A percentile compares a stretch with the other conserved stretches of the same genome.
phyloP scores from a whole-genome alignment of 768 basidiomycete species.

The Coprinellus micaceus region DNA sequence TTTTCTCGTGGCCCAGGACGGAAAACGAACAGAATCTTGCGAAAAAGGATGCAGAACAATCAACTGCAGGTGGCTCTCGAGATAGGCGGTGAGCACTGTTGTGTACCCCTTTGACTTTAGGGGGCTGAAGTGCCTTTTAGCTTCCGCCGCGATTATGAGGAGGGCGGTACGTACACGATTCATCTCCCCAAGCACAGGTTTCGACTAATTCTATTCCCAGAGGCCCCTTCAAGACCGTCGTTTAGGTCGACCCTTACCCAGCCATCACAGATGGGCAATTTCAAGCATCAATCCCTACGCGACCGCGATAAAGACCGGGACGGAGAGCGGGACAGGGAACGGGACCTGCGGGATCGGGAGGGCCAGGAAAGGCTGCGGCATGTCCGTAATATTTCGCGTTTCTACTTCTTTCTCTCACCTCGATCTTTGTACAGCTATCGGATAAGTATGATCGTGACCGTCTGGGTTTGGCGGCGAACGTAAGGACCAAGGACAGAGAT shows the following conservation, averaged over 20 bases:
- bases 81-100: constrained; percentile 58
- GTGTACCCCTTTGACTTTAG: constrained; percentile 11
- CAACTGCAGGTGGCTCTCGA: constrained; percentile 48
- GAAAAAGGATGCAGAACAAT: constrained; percentile 71
- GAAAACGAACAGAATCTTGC: constrained; percentile 63
- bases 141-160: constrained; percentile 74
- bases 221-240: constrained; percentile 56
- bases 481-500: constrained; percentile 68
- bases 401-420: constrained; percentile 6
- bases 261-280: constrained; percentile 91
- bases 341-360: constrained; percentile 69
- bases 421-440: constrained; percentile 53
- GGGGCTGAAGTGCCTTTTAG: constrained; percentile 32
- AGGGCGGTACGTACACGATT: constrained; percentile 48
- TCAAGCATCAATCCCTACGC: constrained; percentile 83
- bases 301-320: constrained; percentile 57
- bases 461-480: constrained; percentile 49
- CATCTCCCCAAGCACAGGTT: not conserved
- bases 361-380: constrained; percentile 76
- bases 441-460: constrained; percentile 87
- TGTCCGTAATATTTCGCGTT: constrained; percentile 38
- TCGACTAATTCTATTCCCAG: constrained; percentile 23
- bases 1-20: constrained; percentile 29
- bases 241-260: constrained; percentile 74
- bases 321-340: constrained; percentile 45